Evolutionary conservation across 2,329 filamentous ascomycete species (phyloP).

Genomic region (Rutstroemia sydowiana): DNA sequence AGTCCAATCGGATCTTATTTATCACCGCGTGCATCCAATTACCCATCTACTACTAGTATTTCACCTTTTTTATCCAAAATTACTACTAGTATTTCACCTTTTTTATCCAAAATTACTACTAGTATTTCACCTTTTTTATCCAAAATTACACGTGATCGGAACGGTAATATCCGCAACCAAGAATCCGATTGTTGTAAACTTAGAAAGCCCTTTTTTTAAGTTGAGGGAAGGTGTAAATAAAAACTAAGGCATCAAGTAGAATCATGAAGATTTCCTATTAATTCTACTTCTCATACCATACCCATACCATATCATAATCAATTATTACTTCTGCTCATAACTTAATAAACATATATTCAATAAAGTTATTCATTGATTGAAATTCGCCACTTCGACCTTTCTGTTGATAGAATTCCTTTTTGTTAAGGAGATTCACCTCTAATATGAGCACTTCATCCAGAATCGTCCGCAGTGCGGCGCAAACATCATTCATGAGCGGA

Average conservation of each 20-base stretch:
- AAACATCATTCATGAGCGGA: slow-evolving; percentile 26
- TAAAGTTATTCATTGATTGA: background rate
- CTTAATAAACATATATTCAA: background rate
- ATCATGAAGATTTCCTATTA: slow-evolving; percentile 2
- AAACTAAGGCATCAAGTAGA: too few relatives aligned
- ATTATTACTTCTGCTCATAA: background rate
- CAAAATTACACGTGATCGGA: too few relatives aligned
- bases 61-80: too few relatives aligned
- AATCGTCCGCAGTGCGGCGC: slow-evolving; percentile 31
- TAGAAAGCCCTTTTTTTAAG: too few relatives aligned
- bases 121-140: too few relatives aligned
- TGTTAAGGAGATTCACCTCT: background rate
- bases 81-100: too few relatives aligned
- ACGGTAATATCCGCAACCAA: too few relatives aligned
- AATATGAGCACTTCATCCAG: slow-evolving; percentile 31
- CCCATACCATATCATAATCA: background rate
- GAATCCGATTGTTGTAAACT: too few relatives aligned
- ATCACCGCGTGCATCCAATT: too few relatives aligned
- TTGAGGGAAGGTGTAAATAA: background rate
- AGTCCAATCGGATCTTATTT: too few relatives aligned
- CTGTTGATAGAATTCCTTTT: slow-evolving; percentile 1
- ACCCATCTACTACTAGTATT: too few relatives aligned
- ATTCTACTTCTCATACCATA: background rate
- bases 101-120: too few relatives aligned
- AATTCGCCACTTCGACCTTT: background rate